Evolutionary conservation across 75 land plant genomes (phyloP), one percentile per base, ranked within the genome.

Genomic region (Cupressus sempervirens): DNA sequence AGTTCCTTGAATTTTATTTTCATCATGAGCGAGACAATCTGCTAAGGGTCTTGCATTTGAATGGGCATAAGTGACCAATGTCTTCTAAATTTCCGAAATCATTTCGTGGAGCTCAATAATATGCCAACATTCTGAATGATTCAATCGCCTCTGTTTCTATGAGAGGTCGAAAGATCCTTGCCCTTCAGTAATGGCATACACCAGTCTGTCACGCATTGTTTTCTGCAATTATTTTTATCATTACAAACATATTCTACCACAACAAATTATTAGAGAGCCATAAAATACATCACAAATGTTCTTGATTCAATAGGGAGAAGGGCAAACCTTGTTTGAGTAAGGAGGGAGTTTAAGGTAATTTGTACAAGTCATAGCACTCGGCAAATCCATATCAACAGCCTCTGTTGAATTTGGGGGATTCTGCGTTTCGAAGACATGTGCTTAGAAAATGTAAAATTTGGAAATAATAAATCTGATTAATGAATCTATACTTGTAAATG

Each of bases 301-400:
- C 10, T 46, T 7, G 10, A 43, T 43, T 46, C 8, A 46, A 10
- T 46, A 7, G 48, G 23, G 54, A 20, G 13, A 2, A 30, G 23
- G 23, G 53, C 74, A 82, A 14, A 94, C 96, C 88, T 93, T 95
- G 36, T 94, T 87, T 67, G 97, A 91, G 83, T 95, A 95, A 67
- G 95, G 91, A 8, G 97, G 97, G 38, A 95, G 90, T 90, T 95
- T 95, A 45, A 95, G 89, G 79, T 94, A 95, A 86, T 95, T 95
- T 36, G 92, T 93, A 86, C 95, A 95, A 41, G 97, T 95, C 97
- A 95, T 95, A 14, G 92, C 97, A 84, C 97, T 95, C 26, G 97
- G 97, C 81, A 95, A 83, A 26, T 94, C 94, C 32, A 73, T 81
- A 85, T 94, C 97, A 83, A 89, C 40, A 84, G 85, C 89, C 90